These are phyloP conservation scores for Candolleomyces efflorescens DNA, from an alignment of 768 basidiomycete species.

Conservation along the genomic window DNA sequence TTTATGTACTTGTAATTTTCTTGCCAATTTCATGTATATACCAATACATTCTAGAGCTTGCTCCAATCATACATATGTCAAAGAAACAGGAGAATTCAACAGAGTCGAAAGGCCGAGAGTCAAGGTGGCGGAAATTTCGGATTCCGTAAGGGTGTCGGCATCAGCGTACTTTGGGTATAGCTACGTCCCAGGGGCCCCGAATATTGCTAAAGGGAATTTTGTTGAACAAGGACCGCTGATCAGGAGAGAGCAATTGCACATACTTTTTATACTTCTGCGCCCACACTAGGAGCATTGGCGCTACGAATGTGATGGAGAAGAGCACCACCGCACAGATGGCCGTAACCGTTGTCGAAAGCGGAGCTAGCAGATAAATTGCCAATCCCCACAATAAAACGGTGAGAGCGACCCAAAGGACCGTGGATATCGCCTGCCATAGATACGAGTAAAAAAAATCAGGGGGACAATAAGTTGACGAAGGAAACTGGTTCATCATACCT, in stretches of 20 bases:
- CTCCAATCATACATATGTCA: no score
- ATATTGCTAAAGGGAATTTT: constrained; percentile 57
- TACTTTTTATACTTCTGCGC: constrained; percentile 87
- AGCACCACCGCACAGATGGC: constrained; percentile 48
- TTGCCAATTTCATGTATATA: no score
- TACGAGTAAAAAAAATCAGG: constrained; percentile 1
- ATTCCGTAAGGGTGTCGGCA: constrained; percentile 7
- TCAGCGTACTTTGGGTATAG: constrained; percentile 65
- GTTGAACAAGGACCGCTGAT: constrained; percentile 4
- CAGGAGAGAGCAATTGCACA: constrained; percentile 23
- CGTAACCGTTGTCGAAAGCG: constrained; percentile 53
- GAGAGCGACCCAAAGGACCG: constrained; percentile 41
- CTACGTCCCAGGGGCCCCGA: constrained; percentile 88
- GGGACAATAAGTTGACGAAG: constrained; percentile 9
- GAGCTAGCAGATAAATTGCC: constrained; percentile 48
- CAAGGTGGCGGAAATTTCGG: background rate
- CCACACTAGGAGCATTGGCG: constrained; percentile 75
- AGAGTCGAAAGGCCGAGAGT: no score
- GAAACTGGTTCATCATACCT: constrained; percentile 37
- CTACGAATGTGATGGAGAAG: constrained; percentile 61
- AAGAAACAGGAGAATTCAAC: no score
- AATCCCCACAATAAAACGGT: constrained; percentile 49
- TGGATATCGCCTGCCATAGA: constrained; percentile 40
- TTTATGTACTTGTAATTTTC: no score
- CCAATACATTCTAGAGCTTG: no score